A percentile compares a stretch with the other conserved stretches of the same genome.
Conservation (phyloP, 2,329 filamentous ascomycete species). For the Chaetomium globosum region DNA sequence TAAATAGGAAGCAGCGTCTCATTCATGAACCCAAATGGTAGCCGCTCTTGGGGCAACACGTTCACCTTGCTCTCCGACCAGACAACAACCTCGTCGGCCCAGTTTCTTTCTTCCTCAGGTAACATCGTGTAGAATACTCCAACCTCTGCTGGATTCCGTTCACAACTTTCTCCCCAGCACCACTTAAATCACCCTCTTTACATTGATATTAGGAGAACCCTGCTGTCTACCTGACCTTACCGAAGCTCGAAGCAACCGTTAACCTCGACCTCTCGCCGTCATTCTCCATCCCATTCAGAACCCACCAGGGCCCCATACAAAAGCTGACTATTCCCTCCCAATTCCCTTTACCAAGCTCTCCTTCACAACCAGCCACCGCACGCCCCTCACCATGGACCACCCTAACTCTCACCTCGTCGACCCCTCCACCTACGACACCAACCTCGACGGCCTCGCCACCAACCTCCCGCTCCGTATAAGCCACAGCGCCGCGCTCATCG, state of each 20-base stretch:
- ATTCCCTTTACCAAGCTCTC: background rate
- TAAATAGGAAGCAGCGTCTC: background rate
- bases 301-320: no score
- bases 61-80: no score
- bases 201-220: background rate
- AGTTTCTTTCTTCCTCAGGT: background rate
- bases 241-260: background rate
- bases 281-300: background rate
- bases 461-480: conserved; percentile 19
- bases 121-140: background rate
- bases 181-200: background rate
- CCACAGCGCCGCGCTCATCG: conserved; percentile 8
- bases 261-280: background rate
- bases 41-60: background rate
- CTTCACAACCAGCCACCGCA: background rate
- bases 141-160: background rate
- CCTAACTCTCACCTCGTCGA: conserved; percentile 1
- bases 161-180: background rate
- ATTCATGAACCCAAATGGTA: background rate
- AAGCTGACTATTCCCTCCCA: no score
- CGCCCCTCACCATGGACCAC: conserved; percentile 4
- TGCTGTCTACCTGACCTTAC: background rate
- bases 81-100: background rate
- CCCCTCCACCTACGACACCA: conserved; percentile 7
- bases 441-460: conserved; percentile 12